These are phyloP conservation scores for Exophiala sp. DNA, from an alignment of 2,329 filamentous ascomycete species.

Conservation along the genomic window DNA sequence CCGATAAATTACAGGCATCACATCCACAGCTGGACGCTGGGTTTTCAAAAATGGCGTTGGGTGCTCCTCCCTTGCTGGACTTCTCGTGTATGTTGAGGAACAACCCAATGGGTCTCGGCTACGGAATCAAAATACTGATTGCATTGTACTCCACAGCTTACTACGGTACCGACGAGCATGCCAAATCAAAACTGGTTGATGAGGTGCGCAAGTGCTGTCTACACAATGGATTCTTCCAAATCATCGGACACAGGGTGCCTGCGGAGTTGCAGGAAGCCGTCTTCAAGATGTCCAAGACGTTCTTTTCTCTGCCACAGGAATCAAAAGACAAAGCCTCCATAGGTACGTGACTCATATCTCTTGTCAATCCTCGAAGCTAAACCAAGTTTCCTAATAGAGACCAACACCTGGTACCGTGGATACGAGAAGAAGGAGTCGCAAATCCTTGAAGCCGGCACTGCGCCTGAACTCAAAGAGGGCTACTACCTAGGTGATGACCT, in stretches of 20 bases:
- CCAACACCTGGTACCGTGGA: constrained; percentile 32
- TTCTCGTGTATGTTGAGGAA: constrained; percentile 28
- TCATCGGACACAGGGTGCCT: constrained; percentile 48
- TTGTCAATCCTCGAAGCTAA: neutral
- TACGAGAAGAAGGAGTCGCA: constrained; percentile 31
- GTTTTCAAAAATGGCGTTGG: neutral
- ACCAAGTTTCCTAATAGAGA: constrained; percentile 27
- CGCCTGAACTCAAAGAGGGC: constrained; percentile 30
- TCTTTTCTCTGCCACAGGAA: constrained; percentile 48
- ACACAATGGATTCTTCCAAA: constrained; percentile 53
- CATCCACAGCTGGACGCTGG: too few species aligned
- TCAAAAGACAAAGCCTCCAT: constrained; percentile 40
- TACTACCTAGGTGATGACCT: constrained; percentile 29
- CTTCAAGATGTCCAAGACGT: constrained; percentile 41
- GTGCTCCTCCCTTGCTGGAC: constrained; percentile 35
- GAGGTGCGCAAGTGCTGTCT: constrained; percentile 43
- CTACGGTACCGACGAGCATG: constrained; percentile 31
- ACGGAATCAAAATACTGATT: too few species aligned
- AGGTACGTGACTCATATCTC: constrained; percentile 25
- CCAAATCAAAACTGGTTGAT: constrained; percentile 32
- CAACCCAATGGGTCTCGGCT: too few species aligned
- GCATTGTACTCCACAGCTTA: too few species aligned
- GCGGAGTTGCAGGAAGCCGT: constrained; percentile 39
- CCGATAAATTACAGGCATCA: too few species aligned
- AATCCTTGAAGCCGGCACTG: constrained; percentile 28